A percentile compares a stretch with the other conserved stretches of the same genome.
These are phyloP conservation scores for Colletotrichum sublineola DNA, from an alignment of 2,329 filamentous ascomycete species.

Conservation along the genomic window DNA sequence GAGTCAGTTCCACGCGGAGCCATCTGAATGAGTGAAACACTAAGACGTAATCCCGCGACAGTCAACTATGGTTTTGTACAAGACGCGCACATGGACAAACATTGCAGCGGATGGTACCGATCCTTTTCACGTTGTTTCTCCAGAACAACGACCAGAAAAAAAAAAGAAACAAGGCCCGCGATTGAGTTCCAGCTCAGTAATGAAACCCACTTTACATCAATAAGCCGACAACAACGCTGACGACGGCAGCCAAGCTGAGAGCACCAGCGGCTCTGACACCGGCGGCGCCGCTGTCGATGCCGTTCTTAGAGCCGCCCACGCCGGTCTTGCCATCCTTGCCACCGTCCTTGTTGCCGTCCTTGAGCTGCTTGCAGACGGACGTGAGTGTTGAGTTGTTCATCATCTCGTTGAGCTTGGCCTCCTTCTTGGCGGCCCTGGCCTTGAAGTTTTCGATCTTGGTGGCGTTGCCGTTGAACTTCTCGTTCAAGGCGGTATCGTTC, in stretches of 20 bases:
- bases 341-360: constrained; percentile 16
- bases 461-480: constrained; percentile 53
- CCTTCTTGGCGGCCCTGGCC: constrained; percentile 45
- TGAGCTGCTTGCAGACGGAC: constrained; percentile 41
- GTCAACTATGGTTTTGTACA: constrained; percentile 32
- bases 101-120: constrained; percentile 19
- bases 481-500: constrained; percentile 45
- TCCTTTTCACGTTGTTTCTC: constrained; percentile 14
- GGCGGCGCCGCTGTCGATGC: constrained; percentile 35
- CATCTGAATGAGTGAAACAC: constrained; percentile 38
- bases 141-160: constrained; percentile 13
- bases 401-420: constrained; percentile 44
- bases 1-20: constrained; percentile 28
- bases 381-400: constrained; percentile 53
- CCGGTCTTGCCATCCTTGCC: constrained; percentile 18
- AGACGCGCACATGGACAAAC: constrained; percentile 18
- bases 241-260: constrained; percentile 32
- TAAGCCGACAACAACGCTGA: constrained; percentile 33
- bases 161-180: not conserved
- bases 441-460: constrained; percentile 52
- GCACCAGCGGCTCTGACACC: constrained; percentile 29
- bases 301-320: constrained; percentile 27
- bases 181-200: not conserved
- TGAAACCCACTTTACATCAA: constrained; percentile 24
- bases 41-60: constrained; percentile 21